Percentiles rank a stretch among this genome's conserved stretches.
Evolutionary conservation across 2,329 filamentous ascomycete genomes (phyloP).

Genomic region (Epichloe gansuensis): DNA sequence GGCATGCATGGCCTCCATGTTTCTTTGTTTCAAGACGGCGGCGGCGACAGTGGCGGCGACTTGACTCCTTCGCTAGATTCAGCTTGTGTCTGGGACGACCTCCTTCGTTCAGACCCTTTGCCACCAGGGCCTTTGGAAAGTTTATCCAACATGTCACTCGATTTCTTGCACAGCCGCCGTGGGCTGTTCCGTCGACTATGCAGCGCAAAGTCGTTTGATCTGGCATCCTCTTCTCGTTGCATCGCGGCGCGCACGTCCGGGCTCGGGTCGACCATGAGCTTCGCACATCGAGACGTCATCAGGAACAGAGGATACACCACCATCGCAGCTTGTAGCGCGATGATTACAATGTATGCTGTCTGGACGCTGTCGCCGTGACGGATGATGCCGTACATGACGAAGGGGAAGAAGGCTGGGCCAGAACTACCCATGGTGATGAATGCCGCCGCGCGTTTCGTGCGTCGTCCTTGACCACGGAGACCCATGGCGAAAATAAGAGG

Average conservation of each 20-base stretch:
- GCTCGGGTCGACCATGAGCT: conserved; percentile 27
- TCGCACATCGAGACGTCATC: conserved; percentile 32
- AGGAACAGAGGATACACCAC: conserved; percentile 38
- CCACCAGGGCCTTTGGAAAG: conserved; percentile 15
- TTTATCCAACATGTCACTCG: conserved; percentile 12
- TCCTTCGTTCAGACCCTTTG: conserved; percentile 14
- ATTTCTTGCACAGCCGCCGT: conserved; percentile 8
- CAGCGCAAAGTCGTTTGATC: conserved; percentile 6
- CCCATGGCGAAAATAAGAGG: conserved; percentile 71
- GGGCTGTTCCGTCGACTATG: conserved; percentile 9
- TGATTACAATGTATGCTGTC: conserved; percentile 50
- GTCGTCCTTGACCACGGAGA: conserved; percentile 65
- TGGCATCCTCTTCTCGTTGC: conserved; percentile 11
- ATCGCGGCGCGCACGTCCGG: conserved; percentile 11
- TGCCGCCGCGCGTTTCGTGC: conserved; percentile 66
- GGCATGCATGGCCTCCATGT: no score
- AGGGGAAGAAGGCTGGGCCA: conserved; percentile 62
- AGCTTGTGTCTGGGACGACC: conserved; percentile 18
- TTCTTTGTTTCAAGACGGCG: neutral
- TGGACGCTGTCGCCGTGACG: conserved; percentile 46
- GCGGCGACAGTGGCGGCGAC: neutral
- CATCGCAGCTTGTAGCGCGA: conserved; percentile 35
- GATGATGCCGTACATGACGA: conserved; percentile 57
- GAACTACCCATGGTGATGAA: conserved; percentile 66
- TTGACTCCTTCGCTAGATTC: conserved; percentile 17